Conservation (phyloP, 306 rosid genomes). For the Castanospermum australe region DNA sequence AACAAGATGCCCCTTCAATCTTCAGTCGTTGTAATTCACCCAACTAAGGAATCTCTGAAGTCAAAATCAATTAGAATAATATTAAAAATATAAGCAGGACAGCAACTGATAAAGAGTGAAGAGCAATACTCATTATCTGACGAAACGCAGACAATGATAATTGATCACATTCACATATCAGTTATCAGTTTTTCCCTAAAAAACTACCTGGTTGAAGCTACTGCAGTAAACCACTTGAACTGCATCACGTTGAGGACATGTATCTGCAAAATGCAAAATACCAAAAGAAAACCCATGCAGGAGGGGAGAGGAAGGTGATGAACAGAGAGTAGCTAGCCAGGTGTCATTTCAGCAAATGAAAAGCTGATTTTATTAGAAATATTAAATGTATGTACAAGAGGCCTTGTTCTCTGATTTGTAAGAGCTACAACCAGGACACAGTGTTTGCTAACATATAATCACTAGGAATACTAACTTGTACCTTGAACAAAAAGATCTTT, state of each 20-base stretch:
- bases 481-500: conserved; percentile 91
- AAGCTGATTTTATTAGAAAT: conserved; percentile 77
- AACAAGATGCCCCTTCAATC: conserved; percentile 12
- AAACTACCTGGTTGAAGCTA: conserved; percentile 28
- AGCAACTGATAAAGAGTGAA: conserved; percentile 5
- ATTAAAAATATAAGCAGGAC: conserved; percentile 7
- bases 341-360: conserved; percentile 42
- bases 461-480: conserved; percentile 76
- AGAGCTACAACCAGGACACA: conserved; percentile 78
- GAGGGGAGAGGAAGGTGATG: neutral
- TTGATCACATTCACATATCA: neutral
- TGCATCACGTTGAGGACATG: conserved; percentile 20
- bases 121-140: conserved; percentile 2
- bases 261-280: conserved; percentile 38
- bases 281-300: conserved; percentile 21
- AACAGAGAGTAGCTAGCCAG: conserved; percentile 15
- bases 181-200: neutral
- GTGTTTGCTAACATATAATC: conserved; percentile 81
- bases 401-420: conserved; percentile 69
- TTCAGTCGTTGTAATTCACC: conserved; percentile 9
- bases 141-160: conserved; percentile 13
- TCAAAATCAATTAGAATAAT: conserved; percentile 17
- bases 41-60: conserved; percentile 24
- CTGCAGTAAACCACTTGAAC: conserved; percentile 25
- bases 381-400: conserved; percentile 95